Evolutionary conservation across 192 early-diverging fungal species (phyloP).

Genomic region (Rhizophagus clarus): DNA sequence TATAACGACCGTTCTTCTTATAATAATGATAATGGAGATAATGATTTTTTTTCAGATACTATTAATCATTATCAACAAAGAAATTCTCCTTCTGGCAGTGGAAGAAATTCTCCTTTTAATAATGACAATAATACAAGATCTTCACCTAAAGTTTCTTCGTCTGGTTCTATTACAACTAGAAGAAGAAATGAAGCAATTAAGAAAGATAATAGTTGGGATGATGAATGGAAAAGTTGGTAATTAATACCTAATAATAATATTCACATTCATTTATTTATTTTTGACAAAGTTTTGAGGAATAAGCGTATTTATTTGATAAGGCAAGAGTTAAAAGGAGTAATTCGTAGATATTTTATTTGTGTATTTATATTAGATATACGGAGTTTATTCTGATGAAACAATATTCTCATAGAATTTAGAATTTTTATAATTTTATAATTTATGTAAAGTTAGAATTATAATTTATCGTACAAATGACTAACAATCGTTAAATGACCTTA

Average conservation of each 20-base stretch:
- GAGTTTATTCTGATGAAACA: too few species aligned
- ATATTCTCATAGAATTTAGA: too few species aligned
- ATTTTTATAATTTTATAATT: too few species aligned
- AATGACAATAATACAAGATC: background rate
- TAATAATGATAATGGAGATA: constrained; percentile 29
- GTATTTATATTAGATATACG: too few species aligned
- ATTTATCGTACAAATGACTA: too few species aligned
- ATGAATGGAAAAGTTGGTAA: constrained; percentile 33
- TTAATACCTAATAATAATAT: background rate
- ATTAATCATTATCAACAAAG: constrained; percentile 50
- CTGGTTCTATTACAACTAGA: constrained; percentile 6
- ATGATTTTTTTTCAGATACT: constrained; percentile 46
- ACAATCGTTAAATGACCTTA: too few species aligned
- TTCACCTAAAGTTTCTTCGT: background rate
- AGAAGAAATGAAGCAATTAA: constrained; percentile 19
- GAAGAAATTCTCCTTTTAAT: constrained; percentile 35
- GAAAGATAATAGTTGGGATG: constrained; percentile 26
- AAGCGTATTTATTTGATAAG: too few species aligned
- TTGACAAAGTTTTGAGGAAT: too few species aligned
- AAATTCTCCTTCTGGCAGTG: constrained; percentile 36
- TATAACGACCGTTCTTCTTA: background rate
- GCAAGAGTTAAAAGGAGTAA: too few species aligned
- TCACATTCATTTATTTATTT: too few species aligned
- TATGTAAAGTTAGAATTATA: too few species aligned
- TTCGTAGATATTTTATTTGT: too few species aligned